Percentiles rank a stretch among this genome's conserved stretches.
Evolutionary conservation across 2,329 filamentous ascomycete genomes (phyloP).

Genomic region (Periconia sp.): DNA sequence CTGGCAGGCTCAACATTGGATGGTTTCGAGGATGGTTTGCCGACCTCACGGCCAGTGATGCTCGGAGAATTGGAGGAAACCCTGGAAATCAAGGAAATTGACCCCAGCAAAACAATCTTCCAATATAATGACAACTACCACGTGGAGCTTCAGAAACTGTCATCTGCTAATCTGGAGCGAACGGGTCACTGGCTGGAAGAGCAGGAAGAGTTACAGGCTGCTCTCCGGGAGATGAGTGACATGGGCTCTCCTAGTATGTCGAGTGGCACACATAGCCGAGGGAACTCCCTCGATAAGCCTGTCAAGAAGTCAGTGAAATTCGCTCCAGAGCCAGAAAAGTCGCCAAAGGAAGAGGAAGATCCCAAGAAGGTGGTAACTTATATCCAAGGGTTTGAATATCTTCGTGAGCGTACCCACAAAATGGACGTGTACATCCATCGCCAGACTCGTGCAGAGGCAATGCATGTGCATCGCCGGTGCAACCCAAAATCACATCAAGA

Average conservation of each 20-base stretch:
- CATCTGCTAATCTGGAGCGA: slow-evolving; percentile 78
- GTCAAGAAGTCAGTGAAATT: slow-evolving; percentile 80
- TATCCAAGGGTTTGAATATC: slow-evolving; percentile 83
- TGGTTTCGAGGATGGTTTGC: slow-evolving; percentile 36
- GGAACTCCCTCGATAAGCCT: slow-evolving; percentile 46
- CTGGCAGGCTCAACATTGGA: slow-evolving; percentile 44
- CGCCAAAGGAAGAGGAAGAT: slow-evolving; percentile 29
- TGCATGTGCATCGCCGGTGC: slow-evolving; percentile 82
- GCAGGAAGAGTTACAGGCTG: slow-evolving; percentile 77
- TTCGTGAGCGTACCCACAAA: slow-evolving; percentile 68
- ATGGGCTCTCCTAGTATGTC: slow-evolving; percentile 49
- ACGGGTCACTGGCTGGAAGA: slow-evolving; percentile 86
- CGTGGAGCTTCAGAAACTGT: slow-evolving; percentile 72
- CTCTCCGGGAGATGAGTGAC: slow-evolving; percentile 62
- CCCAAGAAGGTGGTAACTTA: slow-evolving; percentile 73
- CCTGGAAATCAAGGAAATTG: slow-evolving; percentile 60
- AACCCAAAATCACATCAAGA: slow-evolving; percentile 75
- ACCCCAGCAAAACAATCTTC: slow-evolving; percentile 68
- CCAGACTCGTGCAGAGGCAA: slow-evolving; percentile 82
- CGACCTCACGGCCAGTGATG: slow-evolving; percentile 38
- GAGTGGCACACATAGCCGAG: slow-evolving; percentile 37
- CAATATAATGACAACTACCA: slow-evolving; percentile 80
- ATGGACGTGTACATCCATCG: slow-evolving; percentile 85
- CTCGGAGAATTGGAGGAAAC: slow-evolving; percentile 45
- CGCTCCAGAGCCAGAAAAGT: slow-evolving; percentile 50